Evolutionary conservation across 345 rosid genomes (phyloP), one percentile per base, ranked within the genome.

Genomic region (Acer yangbiense): DNA sequence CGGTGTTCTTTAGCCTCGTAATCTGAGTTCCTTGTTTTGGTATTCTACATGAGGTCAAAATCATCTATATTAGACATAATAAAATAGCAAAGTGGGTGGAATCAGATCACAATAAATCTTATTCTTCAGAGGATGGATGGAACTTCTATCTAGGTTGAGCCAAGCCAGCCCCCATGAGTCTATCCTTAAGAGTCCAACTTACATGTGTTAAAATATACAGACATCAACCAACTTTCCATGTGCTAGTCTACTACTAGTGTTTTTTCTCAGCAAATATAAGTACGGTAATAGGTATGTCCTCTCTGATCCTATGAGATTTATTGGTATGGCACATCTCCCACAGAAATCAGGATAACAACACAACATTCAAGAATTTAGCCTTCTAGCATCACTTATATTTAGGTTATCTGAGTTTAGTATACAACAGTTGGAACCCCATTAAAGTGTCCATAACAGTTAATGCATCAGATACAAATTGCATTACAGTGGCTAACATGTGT

Each of bases 1-100:
- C 27, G 8, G 27, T 60, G 27, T 21, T 60, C 27, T 60, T 9
- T 21, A 60, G 64, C 64, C 64, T 60, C 27, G 64, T 16, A 60
- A 11, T 60, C 64, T 60, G 64, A 60, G 64, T 60, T 60, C 64
- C 64, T 21, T 60, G 27, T n/a, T 18, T 18, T 60, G 64, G 64
- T 7, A 18, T 60, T 60, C 64, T 9, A 60, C 64, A 60, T 60
- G 27, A 20, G 23, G 27, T 60, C 27, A 60, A 54, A 60, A n/a
- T 60, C 64, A 60, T 16, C n/a, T 60, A 60, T 60, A 60, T 60
- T 60, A 21, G 64, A 60, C 13, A 60, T 21, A 60, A 21, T 20
- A n/a, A 60, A 60, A 60, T 60, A 7, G 27, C 1, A 60, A 60
- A 20, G 21, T 25, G 7, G 64, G 27, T 18, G 9, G 12, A 57